Conservation (phyloP, 2,329 filamentous ascomycete genomes). For the Blastomyces emzantsi region DNA sequence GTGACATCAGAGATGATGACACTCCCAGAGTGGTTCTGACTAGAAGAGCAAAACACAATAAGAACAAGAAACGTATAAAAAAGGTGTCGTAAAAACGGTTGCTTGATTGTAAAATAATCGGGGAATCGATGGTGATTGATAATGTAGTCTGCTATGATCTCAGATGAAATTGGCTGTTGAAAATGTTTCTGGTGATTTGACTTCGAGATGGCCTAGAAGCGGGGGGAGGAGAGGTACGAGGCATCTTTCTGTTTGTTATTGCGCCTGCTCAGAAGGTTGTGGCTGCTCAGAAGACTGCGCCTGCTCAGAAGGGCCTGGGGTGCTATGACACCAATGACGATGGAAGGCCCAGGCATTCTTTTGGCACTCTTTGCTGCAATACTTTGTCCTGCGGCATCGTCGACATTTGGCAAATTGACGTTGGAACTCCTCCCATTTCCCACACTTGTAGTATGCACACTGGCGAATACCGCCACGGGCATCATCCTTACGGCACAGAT, state of each 20-base stretch:
- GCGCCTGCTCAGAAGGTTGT: background rate
- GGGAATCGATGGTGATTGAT: background rate
- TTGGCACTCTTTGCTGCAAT: slow-evolving; percentile 99
- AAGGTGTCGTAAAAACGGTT: background rate
- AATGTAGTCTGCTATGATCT: slow-evolving; percentile 1
- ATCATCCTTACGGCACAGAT: slow-evolving; percentile 96
- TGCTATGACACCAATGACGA: slow-evolving; percentile 77
- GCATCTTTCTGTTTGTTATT: background rate
- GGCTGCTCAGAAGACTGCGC: background rate
- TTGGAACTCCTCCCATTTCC: slow-evolving; percentile 96
- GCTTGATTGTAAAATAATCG: slow-evolving; percentile 4
- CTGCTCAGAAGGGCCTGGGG: slow-evolving; percentile 11
- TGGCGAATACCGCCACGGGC: slow-evolving; percentile 88
- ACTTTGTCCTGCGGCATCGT: slow-evolving; percentile 91
- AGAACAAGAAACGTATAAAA: background rate
- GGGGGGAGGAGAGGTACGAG: no score
- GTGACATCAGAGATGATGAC: background rate
- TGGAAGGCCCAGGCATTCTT: slow-evolving; percentile 99
- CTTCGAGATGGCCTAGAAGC: no score
- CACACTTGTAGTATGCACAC: slow-evolving; percentile 96
- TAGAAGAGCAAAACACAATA: background rate
- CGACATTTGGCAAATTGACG: slow-evolving; percentile 97
- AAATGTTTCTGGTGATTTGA: background rate
- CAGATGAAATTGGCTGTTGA: background rate
- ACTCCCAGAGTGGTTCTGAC: background rate